Conservation (phyloP, 2,329 filamentous ascomycete genomes). For the Harringtonia lauricola region DNA sequence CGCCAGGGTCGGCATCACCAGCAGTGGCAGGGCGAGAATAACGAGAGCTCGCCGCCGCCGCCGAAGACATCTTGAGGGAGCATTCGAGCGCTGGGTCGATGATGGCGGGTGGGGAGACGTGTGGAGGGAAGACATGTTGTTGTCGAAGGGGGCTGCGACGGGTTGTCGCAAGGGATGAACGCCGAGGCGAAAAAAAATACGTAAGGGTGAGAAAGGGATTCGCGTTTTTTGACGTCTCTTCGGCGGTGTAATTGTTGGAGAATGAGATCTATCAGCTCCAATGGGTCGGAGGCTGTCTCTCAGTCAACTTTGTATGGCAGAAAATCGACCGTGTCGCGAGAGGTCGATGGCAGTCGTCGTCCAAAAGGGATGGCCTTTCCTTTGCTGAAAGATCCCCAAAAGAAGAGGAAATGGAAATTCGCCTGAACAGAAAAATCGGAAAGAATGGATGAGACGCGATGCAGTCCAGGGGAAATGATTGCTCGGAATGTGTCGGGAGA, state of each 20-base stretch:
- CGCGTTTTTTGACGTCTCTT: neutral
- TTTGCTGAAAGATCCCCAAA: no score
- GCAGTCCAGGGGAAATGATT: no score
- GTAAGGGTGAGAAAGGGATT: no score
- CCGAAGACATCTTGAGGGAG: neutral
- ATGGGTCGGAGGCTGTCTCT: no score
- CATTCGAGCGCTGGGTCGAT: neutral
- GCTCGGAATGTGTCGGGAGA: no score
- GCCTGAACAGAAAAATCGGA: no score
- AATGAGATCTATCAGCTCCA: no score
- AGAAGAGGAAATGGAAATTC: neutral
- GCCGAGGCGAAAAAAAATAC: no score
- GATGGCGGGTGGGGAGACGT: slow-evolving; percentile 6
- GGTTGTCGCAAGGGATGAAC: neutral
- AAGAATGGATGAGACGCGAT: neutral
- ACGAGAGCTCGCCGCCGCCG: slow-evolving; percentile 8
- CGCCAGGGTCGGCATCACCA: slow-evolving; percentile 8
- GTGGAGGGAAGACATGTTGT: slow-evolving; percentile 3
- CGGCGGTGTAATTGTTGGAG: neutral
- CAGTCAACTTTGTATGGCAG: no score
- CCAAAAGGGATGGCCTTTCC: no score
- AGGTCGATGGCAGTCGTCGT: no score
- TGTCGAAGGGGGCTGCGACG: neutral
- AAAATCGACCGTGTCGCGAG: no score
- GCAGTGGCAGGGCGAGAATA: slow-evolving; percentile 8